phyloP scores from a whole-genome alignment of 1,284 basidiomycete species.

The Leccinum angustisporum region DNA sequence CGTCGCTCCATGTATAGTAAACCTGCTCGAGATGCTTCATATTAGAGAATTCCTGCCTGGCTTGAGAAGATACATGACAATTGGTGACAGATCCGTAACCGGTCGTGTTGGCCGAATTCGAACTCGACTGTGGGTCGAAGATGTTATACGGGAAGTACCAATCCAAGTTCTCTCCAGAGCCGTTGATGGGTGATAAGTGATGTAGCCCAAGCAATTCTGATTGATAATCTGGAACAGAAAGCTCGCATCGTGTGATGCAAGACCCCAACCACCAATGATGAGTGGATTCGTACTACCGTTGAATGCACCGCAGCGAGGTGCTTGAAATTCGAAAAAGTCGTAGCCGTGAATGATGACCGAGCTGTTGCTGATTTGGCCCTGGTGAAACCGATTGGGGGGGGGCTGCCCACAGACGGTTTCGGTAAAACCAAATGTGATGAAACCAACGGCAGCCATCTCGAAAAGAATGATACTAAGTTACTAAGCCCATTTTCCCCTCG shows the following conservation, averaged over 20 bases:
- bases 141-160: conserved; percentile 99
- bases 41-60: conserved; percentile 49
- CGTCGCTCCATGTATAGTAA: conserved; percentile 90
- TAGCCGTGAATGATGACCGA: conserved; percentile 94
- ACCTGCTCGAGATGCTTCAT: conserved; percentile 77
- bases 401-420: conserved; percentile 89
- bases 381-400: conserved; percentile 75
- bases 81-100: conserved; percentile 62
- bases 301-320: conserved; percentile 73
- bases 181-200: conserved; percentile 74
- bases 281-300: conserved; percentile 83
- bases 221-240: conserved; percentile 96
- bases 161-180: conserved; percentile 54
- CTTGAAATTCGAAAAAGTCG: conserved; percentile 83
- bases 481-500: conserved; percentile 96
- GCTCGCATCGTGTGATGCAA: conserved; percentile 85
- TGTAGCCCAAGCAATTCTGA: conserved; percentile 74
- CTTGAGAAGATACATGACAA: conserved; percentile 69
- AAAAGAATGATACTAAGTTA: conserved; percentile 68
- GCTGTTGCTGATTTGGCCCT: conserved; percentile 73
- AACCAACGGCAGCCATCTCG: conserved; percentile 94
- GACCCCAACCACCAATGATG: conserved; percentile 72
- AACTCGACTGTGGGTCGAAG: conserved; percentile 64
- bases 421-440: conserved; percentile 99
- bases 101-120: conserved; percentile 57